Evolutionary conservation across 768 basidiomycete species (phyloP).

Genomic region (Ramaria sp.): DNA sequence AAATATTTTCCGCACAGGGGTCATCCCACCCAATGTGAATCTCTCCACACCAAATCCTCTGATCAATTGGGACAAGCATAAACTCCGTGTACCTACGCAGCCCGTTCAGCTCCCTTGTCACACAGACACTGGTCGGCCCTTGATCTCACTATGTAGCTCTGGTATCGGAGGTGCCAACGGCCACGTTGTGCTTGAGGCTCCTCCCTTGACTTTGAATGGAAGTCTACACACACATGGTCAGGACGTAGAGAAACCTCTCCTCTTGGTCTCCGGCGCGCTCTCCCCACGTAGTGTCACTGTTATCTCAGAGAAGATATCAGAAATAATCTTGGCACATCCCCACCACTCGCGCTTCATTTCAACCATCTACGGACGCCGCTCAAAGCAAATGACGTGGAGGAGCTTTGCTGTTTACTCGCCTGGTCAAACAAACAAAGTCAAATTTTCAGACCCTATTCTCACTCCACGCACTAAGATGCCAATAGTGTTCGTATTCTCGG

Average conservation of each 20-base stretch:
- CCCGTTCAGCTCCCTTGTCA: slow-evolving; percentile 18
- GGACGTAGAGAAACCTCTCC: slow-evolving; percentile 14
- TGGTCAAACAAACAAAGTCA: slow-evolving; percentile 9
- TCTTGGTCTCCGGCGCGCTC: slow-evolving; percentile 27
- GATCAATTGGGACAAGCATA: slow-evolving; percentile 29
- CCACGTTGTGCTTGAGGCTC: slow-evolving; percentile 30
- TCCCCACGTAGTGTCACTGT: slow-evolving; percentile 22
- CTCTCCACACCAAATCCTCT: slow-evolving; percentile 24
- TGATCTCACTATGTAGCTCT: slow-evolving; percentile 33
- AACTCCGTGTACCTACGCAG: slow-evolving; percentile 25
- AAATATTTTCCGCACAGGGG: slow-evolving; percentile 26
- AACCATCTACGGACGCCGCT: slow-evolving; percentile 11
- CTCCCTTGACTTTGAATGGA: slow-evolving; percentile 13
- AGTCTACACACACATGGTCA: neutral
- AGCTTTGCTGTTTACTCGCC: slow-evolving; percentile 7
- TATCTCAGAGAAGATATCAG: neutral
- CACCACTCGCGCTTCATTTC: neutral
- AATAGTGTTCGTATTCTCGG: slow-evolving; percentile 17
- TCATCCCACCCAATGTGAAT: slow-evolving; percentile 33
- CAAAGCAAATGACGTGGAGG: slow-evolving; percentile 13
- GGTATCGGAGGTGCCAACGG: slow-evolving; percentile 37
- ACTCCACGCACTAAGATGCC: slow-evolving; percentile 21
- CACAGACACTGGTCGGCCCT: slow-evolving; percentile 16
- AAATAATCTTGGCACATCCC: neutral
- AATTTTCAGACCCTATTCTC: slow-evolving; percentile 21